Base-by-base conservation (phyloP, 495 filamentous ascomycete species). In the Haplographium delicatum region DNA sequence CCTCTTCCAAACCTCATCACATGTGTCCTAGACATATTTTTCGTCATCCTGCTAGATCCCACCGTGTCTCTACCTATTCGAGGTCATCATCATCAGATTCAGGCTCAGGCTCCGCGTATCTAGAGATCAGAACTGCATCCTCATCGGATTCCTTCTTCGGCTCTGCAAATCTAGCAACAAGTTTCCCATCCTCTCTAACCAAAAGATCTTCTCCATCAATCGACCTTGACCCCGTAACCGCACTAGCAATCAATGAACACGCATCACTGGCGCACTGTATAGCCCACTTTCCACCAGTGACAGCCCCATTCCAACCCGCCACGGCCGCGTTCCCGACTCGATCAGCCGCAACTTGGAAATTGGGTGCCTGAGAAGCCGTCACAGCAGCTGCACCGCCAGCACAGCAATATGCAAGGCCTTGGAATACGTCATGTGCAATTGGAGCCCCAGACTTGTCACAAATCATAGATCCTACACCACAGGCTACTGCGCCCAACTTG, bases 401-500 rank as follows among this genome's bases (percentile, higher is more conserved):
- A 40, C 13, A n/a, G 37, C 13, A n/a, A 20, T 15, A 20, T 40
- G 13, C 37, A 40, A 40, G 8, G 37, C 37, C 37, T 20, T 15
- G 13, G 15, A 20, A n/a, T 16, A 20, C 37, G 37, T 40, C 18
- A n/a, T n/a, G 13, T n/a, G 37, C 37, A 40, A n/a, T 20, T n/a
- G 37, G 37, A 7, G 18, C 13, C 13, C 37, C 37, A 20, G 37
- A 6, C 11, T 40, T 40, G 18, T 20, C 13, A 20, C 37, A 40
- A 20, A 20, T 20, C 37, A 20, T 20, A 6, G 11, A 7, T 15
- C 13, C 37, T 15, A 40, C 37, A 20, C 37, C 37, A 20, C 13
- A n/a, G 37, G 37, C 37, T 40, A 40, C 37, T 40, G 37, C 18
- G 18, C 37, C 37, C 11, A n/a, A 40, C 37, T 40, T 40, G 18